A percentile compares a stretch with the other conserved stretches of the same genome.
Evolutionary conservation across 768 basidiomycete genomes (phyloP).

Genomic region (Trametes cubensis): DNA sequence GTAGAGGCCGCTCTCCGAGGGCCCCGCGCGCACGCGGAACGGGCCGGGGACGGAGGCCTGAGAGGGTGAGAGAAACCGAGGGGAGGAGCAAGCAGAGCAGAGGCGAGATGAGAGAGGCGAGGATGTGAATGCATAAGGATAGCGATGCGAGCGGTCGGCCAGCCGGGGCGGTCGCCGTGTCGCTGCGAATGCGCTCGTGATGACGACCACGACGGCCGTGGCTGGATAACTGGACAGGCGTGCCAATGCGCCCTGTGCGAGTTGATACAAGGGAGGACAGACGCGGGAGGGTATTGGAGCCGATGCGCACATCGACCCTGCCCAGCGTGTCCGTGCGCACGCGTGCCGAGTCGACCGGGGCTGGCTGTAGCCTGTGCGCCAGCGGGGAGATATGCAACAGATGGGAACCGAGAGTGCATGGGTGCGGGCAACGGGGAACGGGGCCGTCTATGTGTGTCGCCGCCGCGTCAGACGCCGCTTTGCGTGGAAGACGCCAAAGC

Average conservation of each 20-base stretch:
- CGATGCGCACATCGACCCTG: constrained; percentile 15
- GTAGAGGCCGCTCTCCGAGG: no score
- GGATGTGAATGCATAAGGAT: constrained; percentile 26
- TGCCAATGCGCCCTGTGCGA: constrained; percentile 7
- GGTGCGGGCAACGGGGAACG: not conserved
- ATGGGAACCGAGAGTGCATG: not conserved
- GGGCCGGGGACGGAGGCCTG: not conserved
- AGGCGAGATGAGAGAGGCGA: constrained; percentile 3
- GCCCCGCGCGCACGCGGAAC: not conserved
- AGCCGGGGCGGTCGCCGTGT: not conserved
- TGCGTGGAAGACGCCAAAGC: constrained; percentile 60
- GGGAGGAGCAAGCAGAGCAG: not conserved
- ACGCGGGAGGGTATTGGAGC: not conserved
- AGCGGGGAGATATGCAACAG: constrained; percentile 1
- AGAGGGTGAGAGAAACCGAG: not conserved
- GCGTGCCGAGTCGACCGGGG: constrained; percentile 23
- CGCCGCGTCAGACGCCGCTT: constrained; percentile 37
- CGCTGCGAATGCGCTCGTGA: not conserved
- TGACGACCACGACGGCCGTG: constrained; percentile 9
- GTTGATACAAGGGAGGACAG: not conserved
- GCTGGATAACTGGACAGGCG: constrained; percentile 8
- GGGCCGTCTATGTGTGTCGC: constrained; percentile 18
- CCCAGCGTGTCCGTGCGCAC: constrained; percentile 17
- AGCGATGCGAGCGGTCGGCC: constrained; percentile 17
- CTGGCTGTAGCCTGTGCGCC: constrained; percentile 16